Base-by-base conservation (phyloP, 2,329 filamentous ascomycete genomes). In the Botrytis paeoniae region DNA sequence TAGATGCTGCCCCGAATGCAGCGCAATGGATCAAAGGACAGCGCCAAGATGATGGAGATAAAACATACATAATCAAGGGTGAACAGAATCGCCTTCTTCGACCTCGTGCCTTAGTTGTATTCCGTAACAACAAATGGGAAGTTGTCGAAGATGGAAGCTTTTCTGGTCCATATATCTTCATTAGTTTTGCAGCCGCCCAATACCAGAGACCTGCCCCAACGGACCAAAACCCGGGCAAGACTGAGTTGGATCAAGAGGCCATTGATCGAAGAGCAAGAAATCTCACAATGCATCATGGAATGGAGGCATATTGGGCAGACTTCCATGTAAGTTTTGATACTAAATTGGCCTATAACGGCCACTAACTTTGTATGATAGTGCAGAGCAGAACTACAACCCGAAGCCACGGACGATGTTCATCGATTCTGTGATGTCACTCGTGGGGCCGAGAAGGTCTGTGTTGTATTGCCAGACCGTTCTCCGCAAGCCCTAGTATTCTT, bases 351-450 rank as follows among this genome's bases (percentile, higher is more conserved):
- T 25, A 57, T 9, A 29, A 32, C 29, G 29, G 16, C 22, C 12
- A 41, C 48, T 68, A 18, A 68, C 37, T 41, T 2, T 16, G 29
- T 32, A 10, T 22, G 0, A 12, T 12, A 72, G 54, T 73, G 69
- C n/a, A 70, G 72, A 71, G 72, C 72, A 20, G 20, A 73, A 41
- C 25, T 39, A 22, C 72, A 73, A 35, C 72, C 72, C 0, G 72
- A 73, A 48, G 69, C 69, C 20, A 73, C 72, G 12, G 72, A 73
- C 25, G 72, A 73, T 61, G 72, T 73, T 43, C 72, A 73, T 65
- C 68, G 72, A n/a, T 73, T 73, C 54, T 73, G 72, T 32, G 72
- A 73, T 51, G 72, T 73, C 29, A 70, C 68, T 2, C 72, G 72
- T 14, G 72, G 72, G 3, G 72, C 72, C n/a, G 45, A 73, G 14